phyloP scores from a whole-genome alignment of 257 asterid species.

The Solanum paucissectum region DNA sequence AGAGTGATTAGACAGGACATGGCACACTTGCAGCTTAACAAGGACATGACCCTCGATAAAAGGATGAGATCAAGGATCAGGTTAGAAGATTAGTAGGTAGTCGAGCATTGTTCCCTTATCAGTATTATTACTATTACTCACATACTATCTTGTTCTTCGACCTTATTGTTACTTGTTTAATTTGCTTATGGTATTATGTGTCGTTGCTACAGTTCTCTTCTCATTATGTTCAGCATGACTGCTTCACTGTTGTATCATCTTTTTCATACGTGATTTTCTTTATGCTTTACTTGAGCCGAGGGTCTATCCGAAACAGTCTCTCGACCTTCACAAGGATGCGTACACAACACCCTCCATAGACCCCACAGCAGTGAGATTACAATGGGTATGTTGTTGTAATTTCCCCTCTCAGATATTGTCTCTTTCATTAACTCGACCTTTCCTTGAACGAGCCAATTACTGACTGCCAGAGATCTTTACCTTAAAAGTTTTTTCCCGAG shows the following conservation, averaged over 20 bases:
- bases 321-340: not conserved
- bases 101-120: not conserved
- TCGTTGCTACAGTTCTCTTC: not conserved
- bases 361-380: not conserved
- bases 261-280: not conserved
- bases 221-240: not conserved
- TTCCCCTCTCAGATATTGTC: not conserved
- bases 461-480: not conserved
- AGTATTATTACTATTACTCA: not conserved
- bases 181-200: not conserved
- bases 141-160: not conserved
- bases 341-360: not conserved
- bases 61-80: not conserved
- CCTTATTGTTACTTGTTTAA: not conserved
- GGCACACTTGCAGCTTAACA: not conserved
- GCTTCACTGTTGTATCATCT: not conserved
- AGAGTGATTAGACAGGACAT: not conserved
- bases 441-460: not conserved
- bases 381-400: not conserved
- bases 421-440: not conserved
- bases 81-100: not conserved
- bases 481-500: not conserved
- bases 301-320: not conserved
- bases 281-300: not conserved
- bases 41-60: not conserved